Percentiles rank a stretch among this genome's conserved stretches.
Conservation (phyloP, 257 asterid genomes). For the Asclepias syriaca region DNA sequence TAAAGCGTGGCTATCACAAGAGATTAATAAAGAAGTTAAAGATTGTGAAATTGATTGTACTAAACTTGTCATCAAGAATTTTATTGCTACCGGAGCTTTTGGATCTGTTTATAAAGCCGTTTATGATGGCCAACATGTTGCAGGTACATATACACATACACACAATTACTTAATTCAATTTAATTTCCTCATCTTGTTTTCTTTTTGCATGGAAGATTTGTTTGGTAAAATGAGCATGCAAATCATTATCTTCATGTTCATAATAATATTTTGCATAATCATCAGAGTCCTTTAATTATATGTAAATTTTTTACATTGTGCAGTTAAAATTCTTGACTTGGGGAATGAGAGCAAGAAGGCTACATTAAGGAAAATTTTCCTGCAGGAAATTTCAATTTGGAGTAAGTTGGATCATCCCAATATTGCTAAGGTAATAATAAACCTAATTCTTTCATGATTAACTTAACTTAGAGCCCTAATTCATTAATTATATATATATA, state of each 20-base stretch:
- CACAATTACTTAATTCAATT: too few species aligned
- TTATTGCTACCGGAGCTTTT: slow-evolving; percentile 9
- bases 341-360: not conserved
- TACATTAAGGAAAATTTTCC: not conserved
- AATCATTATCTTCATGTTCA: too few species aligned
- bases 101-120: slow-evolving; percentile 6
- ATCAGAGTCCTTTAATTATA: too few species aligned
- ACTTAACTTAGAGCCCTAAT: not conserved
- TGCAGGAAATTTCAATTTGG: slow-evolving; percentile 19
- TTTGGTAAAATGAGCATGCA: too few species aligned
- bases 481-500: not conserved
- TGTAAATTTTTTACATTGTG: too few species aligned
- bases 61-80: slow-evolving; percentile 1
- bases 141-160: not conserved
- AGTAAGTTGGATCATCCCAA: slow-evolving; percentile 20
- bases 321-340: slow-evolving; percentile 15
- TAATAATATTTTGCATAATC: too few species aligned
- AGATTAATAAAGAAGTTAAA: not conserved
- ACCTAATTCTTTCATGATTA: not conserved
- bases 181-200: too few species aligned
- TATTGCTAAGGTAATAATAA: slow-evolving; percentile 12
- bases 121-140: slow-evolving; percentile 16
- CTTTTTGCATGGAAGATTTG: too few species aligned
- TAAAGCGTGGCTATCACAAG: not conserved
- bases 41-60: slow-evolving; percentile 7